Evolutionary conservation across 2,329 filamentous ascomycete genomes (phyloP).

Genomic region (Phaeosphaeriaceae sp.): DNA sequence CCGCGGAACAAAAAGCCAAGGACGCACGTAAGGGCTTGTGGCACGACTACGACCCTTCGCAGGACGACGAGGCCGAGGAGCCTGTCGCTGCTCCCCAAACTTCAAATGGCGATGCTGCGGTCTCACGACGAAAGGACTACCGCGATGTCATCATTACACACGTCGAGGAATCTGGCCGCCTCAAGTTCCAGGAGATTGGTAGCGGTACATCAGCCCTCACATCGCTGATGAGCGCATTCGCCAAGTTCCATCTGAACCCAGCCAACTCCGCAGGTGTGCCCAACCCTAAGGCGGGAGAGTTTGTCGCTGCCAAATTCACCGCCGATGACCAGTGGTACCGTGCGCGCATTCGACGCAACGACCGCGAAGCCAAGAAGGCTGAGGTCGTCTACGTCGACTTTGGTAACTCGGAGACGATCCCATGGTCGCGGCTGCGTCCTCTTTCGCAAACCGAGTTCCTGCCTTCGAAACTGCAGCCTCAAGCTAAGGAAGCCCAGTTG

Average conservation of each 20-base stretch:
- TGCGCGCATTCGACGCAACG: conserved; percentile 87
- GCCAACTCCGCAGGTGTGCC: conserved; percentile 78
- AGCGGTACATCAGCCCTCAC: conserved; percentile 85
- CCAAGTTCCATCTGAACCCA: conserved; percentile 85
- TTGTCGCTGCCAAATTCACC: conserved; percentile 89
- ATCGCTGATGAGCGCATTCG: conserved; percentile 88
- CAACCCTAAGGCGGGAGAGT: conserved; percentile 86
- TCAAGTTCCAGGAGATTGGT: conserved; percentile 93
- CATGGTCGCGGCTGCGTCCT: conserved; percentile 85
- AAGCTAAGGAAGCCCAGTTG: conserved; percentile 85
- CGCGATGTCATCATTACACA: conserved; percentile 92
- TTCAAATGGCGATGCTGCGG: conserved; percentile 60
- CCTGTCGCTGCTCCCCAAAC: conserved; percentile 57
- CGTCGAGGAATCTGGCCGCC: conserved; percentile 79
- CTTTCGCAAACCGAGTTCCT: conserved; percentile 82
- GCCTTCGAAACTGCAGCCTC: conserved; percentile 76
- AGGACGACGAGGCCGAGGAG: conserved; percentile 71
- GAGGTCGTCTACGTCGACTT: conserved; percentile 97
- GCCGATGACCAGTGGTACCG: conserved; percentile 95
- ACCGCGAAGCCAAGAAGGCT: conserved; percentile 83
- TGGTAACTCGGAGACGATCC: conserved; percentile 88
- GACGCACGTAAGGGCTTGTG: conserved; percentile 87
- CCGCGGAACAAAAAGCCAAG: conserved; percentile 89
- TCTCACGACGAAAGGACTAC: conserved; percentile 83
- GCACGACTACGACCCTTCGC: conserved; percentile 92